Conservation (phyloP, 2,329 filamentous ascomycete genomes). For the Aspergillus novoparasiticus region DNA sequence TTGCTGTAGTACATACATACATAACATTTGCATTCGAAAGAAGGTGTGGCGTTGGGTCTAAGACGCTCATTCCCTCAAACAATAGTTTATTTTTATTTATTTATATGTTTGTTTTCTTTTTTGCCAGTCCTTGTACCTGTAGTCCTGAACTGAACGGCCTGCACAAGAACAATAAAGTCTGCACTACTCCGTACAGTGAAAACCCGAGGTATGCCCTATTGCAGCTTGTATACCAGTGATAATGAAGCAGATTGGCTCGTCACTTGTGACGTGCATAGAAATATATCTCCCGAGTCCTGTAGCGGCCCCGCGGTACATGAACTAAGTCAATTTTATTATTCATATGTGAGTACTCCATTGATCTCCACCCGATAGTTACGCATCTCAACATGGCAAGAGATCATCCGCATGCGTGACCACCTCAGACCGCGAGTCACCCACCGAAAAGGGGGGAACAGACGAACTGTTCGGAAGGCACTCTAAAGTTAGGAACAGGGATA, state of each 20-base stretch:
- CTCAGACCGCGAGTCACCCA: background rate
- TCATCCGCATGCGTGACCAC: background rate
- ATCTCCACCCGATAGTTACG: background rate
- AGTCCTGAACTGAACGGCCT: background rate
- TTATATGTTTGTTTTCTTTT: background rate
- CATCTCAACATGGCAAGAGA: constrained; percentile 1
- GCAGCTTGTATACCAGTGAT: background rate
- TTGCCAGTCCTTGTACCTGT: background rate
- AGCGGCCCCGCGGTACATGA: background rate
- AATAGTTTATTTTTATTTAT: background rate
- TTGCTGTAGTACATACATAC: constrained; percentile 1
- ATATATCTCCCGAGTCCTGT: background rate
- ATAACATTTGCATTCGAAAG: constrained; percentile 5
- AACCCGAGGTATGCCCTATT: background rate
- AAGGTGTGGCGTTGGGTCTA: constrained; percentile 5
- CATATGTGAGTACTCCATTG: background rate
- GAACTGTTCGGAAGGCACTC: background rate
- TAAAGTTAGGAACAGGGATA: constrained; percentile 4
- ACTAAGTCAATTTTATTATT: background rate
- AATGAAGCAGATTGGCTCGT: constrained; percentile 9
- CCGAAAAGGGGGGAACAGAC: background rate
- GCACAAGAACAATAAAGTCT: background rate
- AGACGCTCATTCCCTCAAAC: background rate
- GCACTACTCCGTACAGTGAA: background rate
- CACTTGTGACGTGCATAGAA: constrained; percentile 10